Conservation (phyloP, 371 early-diverging fungal genomes). For the Zychaea mexicana region DNA sequence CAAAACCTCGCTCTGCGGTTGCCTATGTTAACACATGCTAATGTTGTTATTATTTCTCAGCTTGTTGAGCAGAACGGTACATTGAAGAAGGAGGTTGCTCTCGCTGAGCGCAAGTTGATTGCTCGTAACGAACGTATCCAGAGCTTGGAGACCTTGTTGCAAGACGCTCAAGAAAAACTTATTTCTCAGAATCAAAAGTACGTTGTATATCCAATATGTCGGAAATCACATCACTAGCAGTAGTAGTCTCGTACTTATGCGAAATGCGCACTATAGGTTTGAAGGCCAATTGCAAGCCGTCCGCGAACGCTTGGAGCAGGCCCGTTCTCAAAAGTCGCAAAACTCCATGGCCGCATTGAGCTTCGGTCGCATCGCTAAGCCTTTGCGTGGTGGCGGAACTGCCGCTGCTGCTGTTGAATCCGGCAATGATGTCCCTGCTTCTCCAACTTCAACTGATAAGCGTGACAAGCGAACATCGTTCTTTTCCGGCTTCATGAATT, state of each 20-base stretch:
- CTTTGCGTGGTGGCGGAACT: constrained; percentile 82
- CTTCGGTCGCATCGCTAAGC: constrained; percentile 93
- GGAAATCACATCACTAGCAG: no score
- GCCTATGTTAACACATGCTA: no score
- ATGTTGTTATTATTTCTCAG: no score
- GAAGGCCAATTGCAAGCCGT: constrained; percentile 81
- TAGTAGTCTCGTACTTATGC: no score
- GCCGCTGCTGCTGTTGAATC: constrained; percentile 34
- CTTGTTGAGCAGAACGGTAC: constrained; percentile 91
- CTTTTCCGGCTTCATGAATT: constrained; percentile 38
- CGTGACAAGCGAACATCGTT: constrained; percentile 41
- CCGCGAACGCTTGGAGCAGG: constrained; percentile 80
- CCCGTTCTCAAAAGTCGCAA: constrained; percentile 64
- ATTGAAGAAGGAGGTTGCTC: constrained; percentile 87
- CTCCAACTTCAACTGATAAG: constrained; percentile 32
- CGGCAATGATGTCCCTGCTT: constrained; percentile 11
- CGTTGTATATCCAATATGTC: constrained; percentile 10
- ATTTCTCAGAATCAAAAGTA: constrained; percentile 83
- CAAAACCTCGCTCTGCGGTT: no score
- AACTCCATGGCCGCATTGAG: constrained; percentile 65
- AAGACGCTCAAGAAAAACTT: constrained; percentile 74
- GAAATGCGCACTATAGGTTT: constrained; percentile 55
- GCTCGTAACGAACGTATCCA: constrained; percentile 92
- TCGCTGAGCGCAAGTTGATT: constrained; percentile 87
- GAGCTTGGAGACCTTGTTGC: constrained; percentile 79